A percentile compares a stretch with the other conserved stretches of the same genome.
Conservation (phyloP, 345 rosid genomes). For the Lepidium didymum region DNA sequence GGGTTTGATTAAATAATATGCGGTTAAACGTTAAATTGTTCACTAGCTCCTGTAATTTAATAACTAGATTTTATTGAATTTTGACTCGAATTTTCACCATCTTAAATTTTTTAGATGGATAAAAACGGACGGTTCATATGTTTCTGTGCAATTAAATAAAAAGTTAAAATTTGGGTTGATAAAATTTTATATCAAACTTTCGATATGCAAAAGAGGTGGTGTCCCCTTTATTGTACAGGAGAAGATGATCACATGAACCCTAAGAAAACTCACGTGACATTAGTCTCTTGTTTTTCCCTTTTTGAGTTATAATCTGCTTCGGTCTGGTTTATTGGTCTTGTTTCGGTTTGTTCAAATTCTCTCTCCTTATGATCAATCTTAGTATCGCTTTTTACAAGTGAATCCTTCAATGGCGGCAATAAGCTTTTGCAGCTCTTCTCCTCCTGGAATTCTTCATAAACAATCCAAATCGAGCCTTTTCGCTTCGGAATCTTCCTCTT, state of each 20-base stretch:
- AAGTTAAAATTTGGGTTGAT: no score
- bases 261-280: slow-evolving; percentile 11
- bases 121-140: no score
- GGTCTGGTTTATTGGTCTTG: not conserved
- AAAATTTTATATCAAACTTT: no score
- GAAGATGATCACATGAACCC: slow-evolving; percentile 21
- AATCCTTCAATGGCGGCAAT: slow-evolving; percentile 20
- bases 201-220: no score
- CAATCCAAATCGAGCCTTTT: slow-evolving; percentile 6
- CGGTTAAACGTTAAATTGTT: no score
- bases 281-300: not conserved
- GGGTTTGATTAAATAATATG: no score
- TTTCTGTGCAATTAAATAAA: no score
- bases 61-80: no score
- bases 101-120: no score
- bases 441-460: slow-evolving; percentile 19
- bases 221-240: not conserved
- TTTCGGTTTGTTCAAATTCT: slow-evolving; percentile 2
- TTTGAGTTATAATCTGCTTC: not conserved
- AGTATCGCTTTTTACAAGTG: not conserved
- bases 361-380: not conserved
- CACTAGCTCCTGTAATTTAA: no score
- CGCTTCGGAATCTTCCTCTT: not conserved
- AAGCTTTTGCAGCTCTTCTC: slow-evolving; percentile 19
- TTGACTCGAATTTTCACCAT: no score